Evolutionary conservation across 495 filamentous ascomycete species (phyloP).

Genomic region (Aspergillus cavernicola): DNA sequence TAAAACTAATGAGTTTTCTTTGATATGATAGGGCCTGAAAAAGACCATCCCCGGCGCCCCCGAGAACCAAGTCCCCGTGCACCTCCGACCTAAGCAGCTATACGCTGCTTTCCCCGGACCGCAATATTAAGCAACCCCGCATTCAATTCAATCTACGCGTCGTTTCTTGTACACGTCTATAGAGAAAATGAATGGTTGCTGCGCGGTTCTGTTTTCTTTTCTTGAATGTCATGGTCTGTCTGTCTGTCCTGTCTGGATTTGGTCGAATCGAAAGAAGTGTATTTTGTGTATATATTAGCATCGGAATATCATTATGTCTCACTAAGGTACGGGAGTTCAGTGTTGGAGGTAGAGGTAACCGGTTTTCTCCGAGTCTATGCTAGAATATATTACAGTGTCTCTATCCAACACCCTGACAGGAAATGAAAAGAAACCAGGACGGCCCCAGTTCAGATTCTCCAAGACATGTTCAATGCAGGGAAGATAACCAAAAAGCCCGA

Average conservation of each 20-base stretch:
- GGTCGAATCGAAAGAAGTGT: slow-evolving; percentile 22
- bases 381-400: slow-evolving; percentile 15
- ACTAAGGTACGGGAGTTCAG: no score
- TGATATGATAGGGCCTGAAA: slow-evolving; percentile 75
- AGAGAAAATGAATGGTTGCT: slow-evolving; percentile 9
- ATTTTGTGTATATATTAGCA: slow-evolving; percentile 48
- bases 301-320: slow-evolving; percentile 18
- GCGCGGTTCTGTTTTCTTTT: slow-evolving; percentile 5
- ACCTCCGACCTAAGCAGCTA: slow-evolving; percentile 74
- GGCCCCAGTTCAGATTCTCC: no score
- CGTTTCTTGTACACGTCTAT: background rate
- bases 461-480: background rate
- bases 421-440: background rate
- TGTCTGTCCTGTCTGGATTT: slow-evolving; percentile 16
- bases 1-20: background rate
- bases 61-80: slow-evolving; percentile 72
- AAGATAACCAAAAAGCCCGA: background rate
- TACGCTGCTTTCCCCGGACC: slow-evolving; percentile 54
- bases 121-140: slow-evolving; percentile 31
- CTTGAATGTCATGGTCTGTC: slow-evolving; percentile 11
- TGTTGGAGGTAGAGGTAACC: no score
- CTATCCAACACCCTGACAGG: slow-evolving; percentile 4
- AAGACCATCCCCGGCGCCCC: slow-evolving; percentile 86
- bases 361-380: no score
- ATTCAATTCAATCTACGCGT: background rate